These are phyloP conservation scores for Elaeagnus macrophylla DNA, from an alignment of 306 rosid species.

Conservation along the genomic window DNA sequence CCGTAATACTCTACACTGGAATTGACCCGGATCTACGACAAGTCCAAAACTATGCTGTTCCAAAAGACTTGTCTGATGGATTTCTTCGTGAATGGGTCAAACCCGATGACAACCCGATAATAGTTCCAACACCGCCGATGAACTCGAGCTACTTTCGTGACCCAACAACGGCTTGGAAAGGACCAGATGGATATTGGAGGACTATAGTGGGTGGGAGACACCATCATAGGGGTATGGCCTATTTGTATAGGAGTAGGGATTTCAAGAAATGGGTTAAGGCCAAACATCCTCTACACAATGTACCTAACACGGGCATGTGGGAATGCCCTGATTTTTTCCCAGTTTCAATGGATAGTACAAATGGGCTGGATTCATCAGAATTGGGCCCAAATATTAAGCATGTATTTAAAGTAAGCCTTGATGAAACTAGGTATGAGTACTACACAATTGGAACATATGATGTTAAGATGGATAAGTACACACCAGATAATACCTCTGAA, in stretches of 20 bases:
- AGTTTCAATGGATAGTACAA: conserved; percentile 25
- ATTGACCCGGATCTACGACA: conserved; percentile 47
- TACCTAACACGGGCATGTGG: conserved; percentile 58
- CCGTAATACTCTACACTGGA: conserved; percentile 65
- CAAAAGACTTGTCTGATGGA: conserved; percentile 48
- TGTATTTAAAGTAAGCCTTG: conserved; percentile 66
- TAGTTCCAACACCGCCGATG: conserved; percentile 7
- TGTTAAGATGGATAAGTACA: conserved; percentile 27
- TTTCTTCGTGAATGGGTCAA: conserved; percentile 53
- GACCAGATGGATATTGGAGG: conserved; percentile 51
- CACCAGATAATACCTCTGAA: conserved; percentile 47
- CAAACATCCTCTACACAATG: conserved; percentile 63
- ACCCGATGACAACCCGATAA: conserved; percentile 52
- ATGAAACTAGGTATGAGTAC: conserved; percentile 63
- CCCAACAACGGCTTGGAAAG: conserved; percentile 68
- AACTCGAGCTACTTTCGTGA: conserved; percentile 60
- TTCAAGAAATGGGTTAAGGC: conserved; percentile 49
- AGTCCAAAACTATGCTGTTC: conserved; percentile 65
- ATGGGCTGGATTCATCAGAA: conserved; percentile 46
- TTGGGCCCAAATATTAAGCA: conserved; percentile 33
- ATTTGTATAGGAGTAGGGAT: conserved; percentile 51
- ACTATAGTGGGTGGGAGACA: conserved; percentile 49
- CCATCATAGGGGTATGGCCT: conserved; percentile 42
- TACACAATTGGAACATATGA: conserved; percentile 57
- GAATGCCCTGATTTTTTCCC: conserved; percentile 86